Evolutionary conservation across 495 filamentous ascomycete species (phyloP).

Genomic region (Trypethelium eluteriae): DNA sequence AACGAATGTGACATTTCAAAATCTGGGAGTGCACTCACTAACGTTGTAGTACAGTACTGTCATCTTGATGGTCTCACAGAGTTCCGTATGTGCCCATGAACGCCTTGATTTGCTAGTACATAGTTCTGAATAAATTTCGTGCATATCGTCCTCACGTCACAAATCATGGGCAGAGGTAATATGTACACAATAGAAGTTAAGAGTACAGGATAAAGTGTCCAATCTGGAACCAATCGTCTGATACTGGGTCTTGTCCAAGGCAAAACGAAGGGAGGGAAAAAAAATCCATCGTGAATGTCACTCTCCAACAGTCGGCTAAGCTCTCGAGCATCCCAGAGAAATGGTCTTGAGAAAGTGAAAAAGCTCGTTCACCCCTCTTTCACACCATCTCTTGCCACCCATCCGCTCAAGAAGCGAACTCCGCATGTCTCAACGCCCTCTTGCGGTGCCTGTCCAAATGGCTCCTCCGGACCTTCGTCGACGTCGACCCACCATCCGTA

Average conservation of each 20-base stretch:
- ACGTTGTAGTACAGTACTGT: neutral
- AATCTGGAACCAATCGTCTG: neutral
- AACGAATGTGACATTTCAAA: no score
- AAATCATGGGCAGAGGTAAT: neutral
- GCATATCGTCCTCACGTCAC: neutral
- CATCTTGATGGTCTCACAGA: neutral
- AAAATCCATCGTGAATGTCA: neutral
- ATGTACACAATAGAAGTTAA: constrained; percentile 11
- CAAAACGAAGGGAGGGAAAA: neutral
- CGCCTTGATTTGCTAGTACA: neutral
- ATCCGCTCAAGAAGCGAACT: neutral
- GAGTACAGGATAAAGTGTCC: constrained; percentile 2
- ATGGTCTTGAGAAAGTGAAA: neutral
- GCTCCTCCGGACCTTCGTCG: constrained; percentile 1
- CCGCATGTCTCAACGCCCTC: neutral
- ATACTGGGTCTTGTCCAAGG: neutral
- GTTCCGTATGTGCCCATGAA: neutral
- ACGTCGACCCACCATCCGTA: neutral
- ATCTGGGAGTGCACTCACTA: no score
- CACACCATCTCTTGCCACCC: neutral
- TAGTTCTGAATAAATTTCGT: neutral
- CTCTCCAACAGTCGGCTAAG: neutral
- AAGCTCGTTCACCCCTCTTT: neutral
- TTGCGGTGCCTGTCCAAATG: constrained; percentile 10
- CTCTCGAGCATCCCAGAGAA: neutral